phyloP scores from a whole-genome alignment of 345 rosid genomes.

The Bruguiera sexangula region DNA sequence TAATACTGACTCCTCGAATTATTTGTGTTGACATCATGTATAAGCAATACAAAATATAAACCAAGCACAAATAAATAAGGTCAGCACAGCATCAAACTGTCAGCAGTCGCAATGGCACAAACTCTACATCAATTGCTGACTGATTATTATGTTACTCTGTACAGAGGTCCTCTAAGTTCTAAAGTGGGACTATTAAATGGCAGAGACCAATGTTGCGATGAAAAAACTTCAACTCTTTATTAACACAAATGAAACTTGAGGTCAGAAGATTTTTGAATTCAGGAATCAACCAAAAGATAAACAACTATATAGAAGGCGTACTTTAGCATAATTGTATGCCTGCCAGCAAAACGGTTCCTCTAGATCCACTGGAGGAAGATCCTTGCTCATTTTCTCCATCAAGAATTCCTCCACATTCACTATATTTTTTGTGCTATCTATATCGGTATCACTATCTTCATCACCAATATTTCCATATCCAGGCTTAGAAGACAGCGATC shows the following conservation, averaged over 20 bases:
- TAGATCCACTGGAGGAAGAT: slow-evolving; percentile 78
- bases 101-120: background rate
- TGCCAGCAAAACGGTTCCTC: slow-evolving; percentile 98
- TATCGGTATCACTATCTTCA: slow-evolving; percentile 76
- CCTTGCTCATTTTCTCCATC: slow-evolving; percentile 79
- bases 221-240: background rate
- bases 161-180: too few relatives aligned
- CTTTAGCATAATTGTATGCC: slow-evolving; percentile 88
- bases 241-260: background rate
- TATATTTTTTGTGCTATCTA: slow-evolving; percentile 57
- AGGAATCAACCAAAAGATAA: slow-evolving; percentile 11
- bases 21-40: too few relatives aligned
- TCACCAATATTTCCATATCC: slow-evolving; percentile 39
- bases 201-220: too few relatives aligned
- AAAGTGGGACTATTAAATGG: too few relatives aligned
- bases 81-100: background rate
- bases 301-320: slow-evolving; percentile 17
- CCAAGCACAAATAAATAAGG: background rate
- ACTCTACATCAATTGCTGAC: background rate
- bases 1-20: too few relatives aligned
- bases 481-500: slow-evolving; percentile 33
- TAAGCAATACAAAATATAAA: background rate
- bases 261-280: slow-evolving; percentile 4
- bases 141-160: background rate
- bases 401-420: slow-evolving; percentile 71